phyloP scores from a whole-genome alignment of 305 asterid genomes.

The Ilex paraguariensis region DNA sequence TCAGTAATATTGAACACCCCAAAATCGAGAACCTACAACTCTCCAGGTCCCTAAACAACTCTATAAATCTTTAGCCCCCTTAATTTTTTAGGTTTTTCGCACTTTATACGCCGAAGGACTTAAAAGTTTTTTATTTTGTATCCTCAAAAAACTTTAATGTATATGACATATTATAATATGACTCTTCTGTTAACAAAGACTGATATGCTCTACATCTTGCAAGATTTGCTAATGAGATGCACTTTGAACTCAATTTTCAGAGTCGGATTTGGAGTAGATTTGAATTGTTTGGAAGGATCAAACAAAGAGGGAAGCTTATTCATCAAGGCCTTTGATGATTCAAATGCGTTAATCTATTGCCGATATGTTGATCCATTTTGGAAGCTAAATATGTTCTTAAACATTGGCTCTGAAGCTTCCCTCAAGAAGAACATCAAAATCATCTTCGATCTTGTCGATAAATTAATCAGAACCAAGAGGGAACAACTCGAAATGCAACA shows the following conservation, averaged over 20 bases:
- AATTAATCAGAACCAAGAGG: constrained; percentile 46
- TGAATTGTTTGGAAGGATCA: constrained; percentile 50
- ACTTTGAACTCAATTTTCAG: constrained; percentile 68
- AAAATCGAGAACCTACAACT: too few species aligned
- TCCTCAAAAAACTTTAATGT: too few species aligned
- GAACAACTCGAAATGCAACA: constrained; percentile 33
- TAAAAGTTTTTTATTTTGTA: too few species aligned
- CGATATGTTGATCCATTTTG: constrained; percentile 62
- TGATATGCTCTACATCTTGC: too few species aligned
- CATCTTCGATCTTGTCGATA: constrained; percentile 48
- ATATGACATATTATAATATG: too few species aligned
- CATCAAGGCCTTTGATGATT: constrained; percentile 67
- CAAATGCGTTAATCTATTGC: constrained; percentile 55
- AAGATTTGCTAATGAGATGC: constrained; percentile 67
- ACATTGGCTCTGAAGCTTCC: constrained; percentile 50
- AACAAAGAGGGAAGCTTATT: constrained; percentile 38
- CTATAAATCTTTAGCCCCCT: too few species aligned
- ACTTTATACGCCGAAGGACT: too few species aligned
- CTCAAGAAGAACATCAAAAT: constrained; percentile 50
- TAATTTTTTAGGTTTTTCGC: too few species aligned
- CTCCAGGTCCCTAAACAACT: too few species aligned
- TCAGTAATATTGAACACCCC: too few species aligned
- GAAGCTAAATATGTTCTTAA: constrained; percentile 50
- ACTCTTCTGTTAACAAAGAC: too few species aligned
- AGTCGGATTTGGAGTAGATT: constrained; percentile 78